Conservation (phyloP, 1,284 basidiomycete genomes). For the Ceratobasidium sp. region DNA sequence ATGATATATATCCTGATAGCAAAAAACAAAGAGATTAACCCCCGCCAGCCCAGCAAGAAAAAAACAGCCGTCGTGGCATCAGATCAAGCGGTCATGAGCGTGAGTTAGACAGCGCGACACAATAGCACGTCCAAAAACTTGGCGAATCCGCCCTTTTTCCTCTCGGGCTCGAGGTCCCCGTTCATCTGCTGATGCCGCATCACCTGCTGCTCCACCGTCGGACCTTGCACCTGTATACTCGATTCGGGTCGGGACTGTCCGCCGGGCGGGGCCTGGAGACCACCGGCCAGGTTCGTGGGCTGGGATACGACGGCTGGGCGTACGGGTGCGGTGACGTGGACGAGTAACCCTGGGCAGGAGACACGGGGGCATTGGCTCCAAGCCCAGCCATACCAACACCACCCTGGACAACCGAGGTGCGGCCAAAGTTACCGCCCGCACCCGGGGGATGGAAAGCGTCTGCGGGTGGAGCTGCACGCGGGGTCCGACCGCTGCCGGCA, state of each 20-base stretch:
- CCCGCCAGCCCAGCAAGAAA: neutral
- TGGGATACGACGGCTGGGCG: slow-evolving; percentile 7
- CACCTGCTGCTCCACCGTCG: slow-evolving; percentile 35
- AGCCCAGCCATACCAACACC: slow-evolving; percentile 39
- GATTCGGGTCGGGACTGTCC: slow-evolving; percentile 30
- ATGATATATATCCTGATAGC: slow-evolving; percentile 5
- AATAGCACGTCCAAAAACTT: slow-evolving; percentile 34
- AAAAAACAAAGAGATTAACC: slow-evolving; percentile 15
- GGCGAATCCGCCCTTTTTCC: slow-evolving; percentile 33
- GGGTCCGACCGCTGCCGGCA: slow-evolving; percentile 20
- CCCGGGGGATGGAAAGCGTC: slow-evolving; percentile 33
- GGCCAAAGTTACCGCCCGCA: slow-evolving; percentile 14
- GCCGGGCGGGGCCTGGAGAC: slow-evolving; percentile 18
- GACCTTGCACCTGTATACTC: slow-evolving; percentile 23
- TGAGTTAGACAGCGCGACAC: slow-evolving; percentile 30
- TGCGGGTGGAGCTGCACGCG: slow-evolving; percentile 22
- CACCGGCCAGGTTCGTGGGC: slow-evolving; percentile 27
- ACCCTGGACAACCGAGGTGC: slow-evolving; percentile 35
- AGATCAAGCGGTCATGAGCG: slow-evolving; percentile 5
- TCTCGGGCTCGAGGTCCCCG: slow-evolving; percentile 30
- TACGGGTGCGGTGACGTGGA: slow-evolving; percentile 15
- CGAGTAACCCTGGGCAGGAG: slow-evolving; percentile 21
- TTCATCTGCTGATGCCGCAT: slow-evolving; percentile 36
- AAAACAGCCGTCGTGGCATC: slow-evolving; percentile 1
- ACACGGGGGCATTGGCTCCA: slow-evolving; percentile 33